Evolutionary conservation across 352 stramenopile genomes (phyloP), one percentile per base, ranked within the genome.

Genomic region (Pythium aphanidermatum): DNA sequence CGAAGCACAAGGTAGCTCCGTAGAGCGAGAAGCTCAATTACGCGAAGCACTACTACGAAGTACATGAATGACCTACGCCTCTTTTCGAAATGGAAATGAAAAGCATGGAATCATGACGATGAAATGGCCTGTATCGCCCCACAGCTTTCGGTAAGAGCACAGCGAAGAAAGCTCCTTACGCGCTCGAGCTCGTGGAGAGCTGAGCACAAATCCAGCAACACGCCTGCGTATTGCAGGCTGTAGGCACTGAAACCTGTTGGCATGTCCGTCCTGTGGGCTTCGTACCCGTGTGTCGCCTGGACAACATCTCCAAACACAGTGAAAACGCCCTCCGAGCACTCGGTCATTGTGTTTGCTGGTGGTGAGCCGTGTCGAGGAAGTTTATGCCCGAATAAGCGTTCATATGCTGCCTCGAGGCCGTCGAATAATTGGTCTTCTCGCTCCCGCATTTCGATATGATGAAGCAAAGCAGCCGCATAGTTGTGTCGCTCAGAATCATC

Each of bases 201-300:
- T 2, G 19, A 27, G 16, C 51, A 59, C 5, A 59, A 16, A 39
- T 53, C 51, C 0, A 25, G 20, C 7, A 59, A 20, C 4, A 53
- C 17, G n/a, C 51, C 43, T 2, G 55, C 66, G 48, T 87, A 88
- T 43, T 86, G 72, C n/a, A 87, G 47, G 35, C 69, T 86, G 63
- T 90, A 90, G 56, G 61, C 77, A 4, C 67, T 81, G 39, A 88
- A 68, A 1, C 66, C 74, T 19, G 42, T 48, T 30, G 55, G 55
- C 35, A 71, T 39, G 17, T 65, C 63, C 0, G 32, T 31, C 17
- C 24, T 25, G 24, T 30, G 27, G 36, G 29, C 14, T 34, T 12
- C 4, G 38, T 39, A 38, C n/a, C n/a, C n/a, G n/a, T n/a, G n/a
- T n/a, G n/a, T n/a, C n/a, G n/a, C n/a, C n/a, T n/a, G n/a, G n/a